Conservation (phyloP, 176 grass and related monocot species). For the Stipa capillata region DNA sequence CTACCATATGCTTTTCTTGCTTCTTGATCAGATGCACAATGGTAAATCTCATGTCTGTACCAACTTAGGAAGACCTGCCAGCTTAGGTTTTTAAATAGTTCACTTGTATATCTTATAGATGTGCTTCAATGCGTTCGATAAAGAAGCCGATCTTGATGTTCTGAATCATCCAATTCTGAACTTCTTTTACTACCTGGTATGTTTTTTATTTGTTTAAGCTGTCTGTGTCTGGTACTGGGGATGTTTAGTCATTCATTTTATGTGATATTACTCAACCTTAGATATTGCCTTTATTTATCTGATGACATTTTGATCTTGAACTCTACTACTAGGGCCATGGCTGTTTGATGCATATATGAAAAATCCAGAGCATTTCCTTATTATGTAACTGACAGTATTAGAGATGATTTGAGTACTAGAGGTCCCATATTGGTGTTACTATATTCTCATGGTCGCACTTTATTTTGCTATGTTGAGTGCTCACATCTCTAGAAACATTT, state of each 20-base stretch:
- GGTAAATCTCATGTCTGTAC: constrained; percentile 19
- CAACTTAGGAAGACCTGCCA: not conserved
- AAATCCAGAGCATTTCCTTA: not conserved
- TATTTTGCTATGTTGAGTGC: not conserved
- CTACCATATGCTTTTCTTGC: constrained; percentile 55
- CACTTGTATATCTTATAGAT: constrained; percentile 32
- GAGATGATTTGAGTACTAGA: not conserved
- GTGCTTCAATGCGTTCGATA: constrained; percentile 62
- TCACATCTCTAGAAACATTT: not conserved
- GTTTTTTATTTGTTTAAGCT: not conserved
- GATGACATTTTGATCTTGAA: not conserved
- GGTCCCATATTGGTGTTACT: not conserved
- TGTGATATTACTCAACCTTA: not conserved
- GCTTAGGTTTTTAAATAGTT: not conserved
- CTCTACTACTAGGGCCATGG: not conserved
- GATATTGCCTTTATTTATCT: not conserved
- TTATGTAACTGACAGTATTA: not conserved
- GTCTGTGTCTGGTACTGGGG: not conserved
- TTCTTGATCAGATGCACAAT: constrained; percentile 58
- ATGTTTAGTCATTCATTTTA: not conserved
- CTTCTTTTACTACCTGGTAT: constrained; percentile 67
- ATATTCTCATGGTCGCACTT: not conserved
- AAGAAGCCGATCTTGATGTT: constrained; percentile 60
- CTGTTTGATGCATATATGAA: not conserved
- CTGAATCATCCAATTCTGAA: constrained; percentile 60